phyloP scores from a whole-genome alignment of 768 basidiomycete genomes.

The Sarcodon sp. region DNA sequence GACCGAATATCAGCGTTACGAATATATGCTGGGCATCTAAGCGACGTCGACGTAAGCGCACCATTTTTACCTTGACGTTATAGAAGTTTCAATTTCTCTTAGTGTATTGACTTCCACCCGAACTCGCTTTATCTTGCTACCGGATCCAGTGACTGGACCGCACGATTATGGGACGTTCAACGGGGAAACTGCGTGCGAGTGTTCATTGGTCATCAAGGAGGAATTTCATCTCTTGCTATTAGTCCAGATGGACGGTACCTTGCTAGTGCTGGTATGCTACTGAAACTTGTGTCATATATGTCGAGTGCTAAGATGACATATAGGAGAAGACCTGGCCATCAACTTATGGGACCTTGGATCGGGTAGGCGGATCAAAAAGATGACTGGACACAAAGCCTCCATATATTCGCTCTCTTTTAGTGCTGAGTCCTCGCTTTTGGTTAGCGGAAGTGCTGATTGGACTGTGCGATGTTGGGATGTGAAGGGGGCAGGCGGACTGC shows the following conservation, averaged over 20 bases:
- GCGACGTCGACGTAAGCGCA: slow-evolving; percentile 86
- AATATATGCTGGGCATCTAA: slow-evolving; percentile 91
- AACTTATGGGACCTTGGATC: slow-evolving; percentile 95
- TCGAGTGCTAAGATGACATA: not conserved
- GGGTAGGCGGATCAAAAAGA: slow-evolving; percentile 91
- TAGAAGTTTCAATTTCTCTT: not conserved
- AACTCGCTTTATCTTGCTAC: slow-evolving; percentile 97
- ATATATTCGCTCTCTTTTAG: slow-evolving; percentile 89
- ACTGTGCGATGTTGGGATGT: slow-evolving; percentile 99
- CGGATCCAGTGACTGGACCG: slow-evolving; percentile 92
- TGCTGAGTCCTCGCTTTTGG: slow-evolving; percentile 79
- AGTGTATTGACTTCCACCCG: slow-evolving; percentile 96
- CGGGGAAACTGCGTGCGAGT: slow-evolving; percentile 87
- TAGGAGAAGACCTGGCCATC: slow-evolving; percentile 85
- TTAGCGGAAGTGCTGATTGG: slow-evolving; percentile 89
- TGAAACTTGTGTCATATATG: not conserved
- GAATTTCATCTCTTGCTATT: slow-evolving; percentile 74
- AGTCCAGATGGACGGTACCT: slow-evolving; percentile 92
- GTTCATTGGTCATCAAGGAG: slow-evolving; percentile 90
- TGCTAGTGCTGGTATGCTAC: slow-evolving; percentile 66
- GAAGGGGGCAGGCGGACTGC: slow-evolving; percentile 57
- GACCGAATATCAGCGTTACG: slow-evolving; percentile 78
- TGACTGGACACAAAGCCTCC: slow-evolving; percentile 85
- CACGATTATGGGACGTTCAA: slow-evolving; percentile 97
- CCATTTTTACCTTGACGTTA: not conserved